Percentiles rank a stretch among this genome's conserved stretches.
Evolutionary conservation across 306 rosid species (phyloP).

Genomic region (Adenanthera pavonina): DNA sequence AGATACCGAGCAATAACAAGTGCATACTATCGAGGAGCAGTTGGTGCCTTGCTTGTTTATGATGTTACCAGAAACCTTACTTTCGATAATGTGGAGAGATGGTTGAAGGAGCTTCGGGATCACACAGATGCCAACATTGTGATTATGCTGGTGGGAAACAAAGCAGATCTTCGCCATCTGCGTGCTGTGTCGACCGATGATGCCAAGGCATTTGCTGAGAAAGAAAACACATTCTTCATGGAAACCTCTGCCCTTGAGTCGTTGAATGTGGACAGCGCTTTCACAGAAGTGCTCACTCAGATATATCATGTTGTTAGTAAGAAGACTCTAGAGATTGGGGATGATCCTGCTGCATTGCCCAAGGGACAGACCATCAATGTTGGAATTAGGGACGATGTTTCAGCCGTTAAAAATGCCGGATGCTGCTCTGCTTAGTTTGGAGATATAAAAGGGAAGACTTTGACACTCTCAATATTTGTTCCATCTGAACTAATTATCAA

Average conservation of each 20-base stretch:
- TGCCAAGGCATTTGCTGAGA: slow-evolving; percentile 70
- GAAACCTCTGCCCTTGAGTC: slow-evolving; percentile 85
- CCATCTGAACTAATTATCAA: slow-evolving; percentile 30
- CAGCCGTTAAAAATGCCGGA: slow-evolving; percentile 71
- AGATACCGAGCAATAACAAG: slow-evolving; percentile 89
- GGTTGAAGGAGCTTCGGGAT: slow-evolving; percentile 86
- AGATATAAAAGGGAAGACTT: slow-evolving; percentile 20
- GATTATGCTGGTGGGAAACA: slow-evolving; percentile 86
- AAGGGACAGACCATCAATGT: slow-evolving; percentile 81
- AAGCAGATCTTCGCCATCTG: slow-evolving; percentile 83
- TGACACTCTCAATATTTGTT: slow-evolving; percentile 21
- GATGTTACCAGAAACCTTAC: slow-evolving; percentile 81
- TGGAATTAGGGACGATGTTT: slow-evolving; percentile 75
- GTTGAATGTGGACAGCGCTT: slow-evolving; percentile 76
- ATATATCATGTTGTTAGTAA: slow-evolving; percentile 72
- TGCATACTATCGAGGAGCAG: slow-evolving; percentile 85
- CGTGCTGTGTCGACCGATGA: slow-evolving; percentile 71
- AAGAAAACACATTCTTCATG: slow-evolving; percentile 76
- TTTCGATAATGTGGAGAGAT: slow-evolving; percentile 80
- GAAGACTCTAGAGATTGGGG: slow-evolving; percentile 82
- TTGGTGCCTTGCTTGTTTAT: slow-evolving; percentile 83
- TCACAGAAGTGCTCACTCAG: slow-evolving; percentile 85
- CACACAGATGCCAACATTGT: slow-evolving; percentile 89
- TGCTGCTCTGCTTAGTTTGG: slow-evolving; percentile 73
- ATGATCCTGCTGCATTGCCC: slow-evolving; percentile 76